Percentiles rank a stretch among this genome's conserved stretches.
These are phyloP conservation scores for Gossypium davidsonii DNA, from an alignment of 441 rosid species.

Conservation along the genomic window DNA sequence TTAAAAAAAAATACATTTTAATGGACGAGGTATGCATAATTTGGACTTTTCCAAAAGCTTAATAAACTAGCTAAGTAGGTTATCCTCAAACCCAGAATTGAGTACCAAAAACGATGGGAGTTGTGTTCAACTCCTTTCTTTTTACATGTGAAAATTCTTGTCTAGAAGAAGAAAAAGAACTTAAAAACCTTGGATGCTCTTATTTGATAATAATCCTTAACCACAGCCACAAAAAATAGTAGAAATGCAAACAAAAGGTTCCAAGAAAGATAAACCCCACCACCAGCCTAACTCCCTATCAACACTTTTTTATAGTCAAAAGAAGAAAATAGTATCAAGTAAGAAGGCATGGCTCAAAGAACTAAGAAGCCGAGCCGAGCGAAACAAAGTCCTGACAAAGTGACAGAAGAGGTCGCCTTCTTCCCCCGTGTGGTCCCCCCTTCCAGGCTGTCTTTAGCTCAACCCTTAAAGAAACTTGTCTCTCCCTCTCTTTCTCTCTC, in stretches of 20 bases:
- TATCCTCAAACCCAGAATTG: no score
- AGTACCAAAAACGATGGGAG: no score
- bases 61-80: no score
- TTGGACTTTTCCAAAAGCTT: neutral
- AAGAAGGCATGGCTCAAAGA: neutral
- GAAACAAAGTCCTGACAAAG: neutral
- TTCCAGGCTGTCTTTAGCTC: slow-evolving; percentile 45
- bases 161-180: no score
- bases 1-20: neutral
- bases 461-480: neutral
- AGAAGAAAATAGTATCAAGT: neutral
- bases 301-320: no score
- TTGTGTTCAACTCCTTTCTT: no score
- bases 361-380: slow-evolving; percentile 1
- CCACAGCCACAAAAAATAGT: no score
- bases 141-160: no score
- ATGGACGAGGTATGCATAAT: neutral
- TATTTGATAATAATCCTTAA: no score
- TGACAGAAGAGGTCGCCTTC: neutral
- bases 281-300: neutral
- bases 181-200: no score
- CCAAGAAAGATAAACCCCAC: neutral
- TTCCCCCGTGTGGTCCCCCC: slow-evolving; percentile 37
- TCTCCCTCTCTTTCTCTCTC: slow-evolving; percentile 2
- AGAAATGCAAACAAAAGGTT: neutral